These are phyloP conservation scores for Eudorina sp. DNA, from an alignment of 139 green algal species.

Conservation along the genomic window DNA sequence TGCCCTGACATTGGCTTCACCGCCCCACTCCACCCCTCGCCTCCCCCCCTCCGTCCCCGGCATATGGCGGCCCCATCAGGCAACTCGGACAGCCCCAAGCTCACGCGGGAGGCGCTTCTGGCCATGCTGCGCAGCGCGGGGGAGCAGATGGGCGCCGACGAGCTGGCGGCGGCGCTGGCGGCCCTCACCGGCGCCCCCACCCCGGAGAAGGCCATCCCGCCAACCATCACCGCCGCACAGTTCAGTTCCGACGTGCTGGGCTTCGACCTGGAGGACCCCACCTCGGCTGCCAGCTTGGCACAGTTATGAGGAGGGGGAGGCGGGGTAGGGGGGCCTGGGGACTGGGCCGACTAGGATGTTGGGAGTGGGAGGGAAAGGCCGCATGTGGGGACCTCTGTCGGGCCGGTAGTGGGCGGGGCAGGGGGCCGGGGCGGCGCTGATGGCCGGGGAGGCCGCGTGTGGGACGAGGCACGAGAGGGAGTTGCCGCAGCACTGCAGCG, in stretches of 20 bases:
- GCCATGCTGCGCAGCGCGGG: conserved; percentile 61
- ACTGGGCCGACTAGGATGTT: no score
- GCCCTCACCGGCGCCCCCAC: conserved; percentile 59
- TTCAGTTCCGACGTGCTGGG: conserved; percentile 76
- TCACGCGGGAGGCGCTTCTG: conserved; percentile 65
- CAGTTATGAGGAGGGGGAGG: neutral
- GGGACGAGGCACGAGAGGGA: no score
- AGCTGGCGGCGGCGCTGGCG: conserved; percentile 62
- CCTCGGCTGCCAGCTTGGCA: no score
- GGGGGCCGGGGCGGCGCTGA: no score
- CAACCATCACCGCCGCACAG: conserved; percentile 51
- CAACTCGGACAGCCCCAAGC: conserved; percentile 11
- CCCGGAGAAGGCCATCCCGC: conserved; percentile 58
- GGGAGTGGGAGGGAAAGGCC: neutral
- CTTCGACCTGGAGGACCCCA: conserved; percentile 63
- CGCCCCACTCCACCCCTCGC: no score
- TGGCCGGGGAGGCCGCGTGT: no score
- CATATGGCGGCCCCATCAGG: neutral
- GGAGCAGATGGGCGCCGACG: conserved; percentile 67
- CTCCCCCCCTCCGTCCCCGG: no score
- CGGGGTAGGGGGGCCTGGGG: neutral
- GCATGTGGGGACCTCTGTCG: no score
- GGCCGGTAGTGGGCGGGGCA: no score
- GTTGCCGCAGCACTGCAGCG: no score
- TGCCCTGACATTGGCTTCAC: no score